phyloP scores from a whole-genome alignment of 2,329 filamentous ascomycete genomes.

The Fusarium sp. region DNA sequence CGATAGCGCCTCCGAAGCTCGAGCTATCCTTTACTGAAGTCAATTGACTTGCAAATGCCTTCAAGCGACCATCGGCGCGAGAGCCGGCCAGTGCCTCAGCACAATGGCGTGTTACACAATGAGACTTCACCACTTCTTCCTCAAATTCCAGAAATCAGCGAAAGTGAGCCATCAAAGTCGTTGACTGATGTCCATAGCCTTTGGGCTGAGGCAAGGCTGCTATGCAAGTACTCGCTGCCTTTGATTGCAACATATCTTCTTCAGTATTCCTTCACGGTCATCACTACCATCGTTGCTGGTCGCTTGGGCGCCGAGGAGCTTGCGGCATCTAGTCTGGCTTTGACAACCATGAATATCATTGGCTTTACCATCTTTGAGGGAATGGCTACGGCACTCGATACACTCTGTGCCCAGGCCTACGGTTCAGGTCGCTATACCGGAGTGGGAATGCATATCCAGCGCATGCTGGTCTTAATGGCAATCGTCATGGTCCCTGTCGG shows the following conservation, averaged over 20 bases:
- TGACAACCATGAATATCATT: constrained; percentile 69
- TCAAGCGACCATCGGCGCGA: constrained; percentile 22
- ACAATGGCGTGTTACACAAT: constrained; percentile 30
- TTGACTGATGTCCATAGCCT: constrained; percentile 21
- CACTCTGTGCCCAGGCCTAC: constrained; percentile 47
- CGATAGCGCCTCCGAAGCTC: constrained; percentile 3
- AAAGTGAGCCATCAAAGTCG: constrained; percentile 14
- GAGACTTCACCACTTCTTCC: constrained; percentile 39
- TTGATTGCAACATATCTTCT: constrained; percentile 66
- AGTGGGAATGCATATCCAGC: constrained; percentile 67
- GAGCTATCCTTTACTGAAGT: constrained; percentile 3
- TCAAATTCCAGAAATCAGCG: constrained; percentile 18
- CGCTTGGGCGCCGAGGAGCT: constrained; percentile 67
- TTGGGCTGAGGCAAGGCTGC: constrained; percentile 35
- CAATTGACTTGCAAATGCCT: constrained; percentile 17
- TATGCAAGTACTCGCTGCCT: constrained; percentile 56
- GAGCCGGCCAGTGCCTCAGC: constrained; percentile 12
- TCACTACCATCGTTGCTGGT: constrained; percentile 66
- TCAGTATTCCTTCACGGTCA: constrained; percentile 66
- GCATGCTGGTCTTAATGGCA: constrained; percentile 66
- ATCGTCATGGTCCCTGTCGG: constrained; percentile 64
- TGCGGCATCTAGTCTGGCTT: constrained; percentile 65
- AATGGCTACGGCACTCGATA: constrained; percentile 50
- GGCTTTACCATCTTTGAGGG: constrained; percentile 60
- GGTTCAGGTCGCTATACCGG: constrained; percentile 59